These are phyloP conservation scores for Brachypodium distachyon DNA, from an alignment of 202 grass and related monocot genomes.

Conservation along the genomic window DNA sequence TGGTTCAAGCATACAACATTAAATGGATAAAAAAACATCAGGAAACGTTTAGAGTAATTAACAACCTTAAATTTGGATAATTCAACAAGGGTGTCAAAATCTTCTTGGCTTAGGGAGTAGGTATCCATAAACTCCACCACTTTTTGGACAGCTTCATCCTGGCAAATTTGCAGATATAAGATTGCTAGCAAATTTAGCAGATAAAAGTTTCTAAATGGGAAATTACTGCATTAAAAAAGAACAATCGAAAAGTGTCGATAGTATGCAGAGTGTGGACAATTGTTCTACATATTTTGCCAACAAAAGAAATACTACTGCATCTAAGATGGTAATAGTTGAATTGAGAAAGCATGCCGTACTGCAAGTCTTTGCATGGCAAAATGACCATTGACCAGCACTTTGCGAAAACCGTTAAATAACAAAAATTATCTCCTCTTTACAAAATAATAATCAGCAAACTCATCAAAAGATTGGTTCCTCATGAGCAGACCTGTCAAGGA, in stretches of 20 bases:
- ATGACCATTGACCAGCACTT: neutral
- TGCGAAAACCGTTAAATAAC: neutral
- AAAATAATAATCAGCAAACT: neutral
- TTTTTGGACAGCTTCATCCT: constrained; percentile 85
- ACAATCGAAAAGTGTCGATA: neutral
- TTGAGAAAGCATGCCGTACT: neutral
- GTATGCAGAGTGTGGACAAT: neutral
- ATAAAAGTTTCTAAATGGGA: neutral
- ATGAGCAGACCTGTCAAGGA: neutral
- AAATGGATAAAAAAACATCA: neutral
- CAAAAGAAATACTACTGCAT: neutral
- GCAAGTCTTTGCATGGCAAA: neutral
- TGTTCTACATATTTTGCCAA: neutral
- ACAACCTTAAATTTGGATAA: constrained; percentile 93
- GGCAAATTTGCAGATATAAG: constrained; percentile 29
- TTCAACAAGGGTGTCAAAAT: constrained; percentile 88
- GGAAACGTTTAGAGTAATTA: neutral
- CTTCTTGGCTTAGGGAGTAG: constrained; percentile 96
- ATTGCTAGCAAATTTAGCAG: neutral
- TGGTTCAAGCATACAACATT: constrained; percentile 15
- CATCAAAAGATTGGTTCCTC: neutral
- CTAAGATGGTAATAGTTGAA: constrained; percentile 1
- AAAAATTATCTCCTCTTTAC: neutral
- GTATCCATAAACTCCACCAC: constrained; percentile 95
- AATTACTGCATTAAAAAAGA: constrained; percentile 8